phyloP scores from a whole-genome alignment of 768 basidiomycete species.

The Agaricus blazei region DNA sequence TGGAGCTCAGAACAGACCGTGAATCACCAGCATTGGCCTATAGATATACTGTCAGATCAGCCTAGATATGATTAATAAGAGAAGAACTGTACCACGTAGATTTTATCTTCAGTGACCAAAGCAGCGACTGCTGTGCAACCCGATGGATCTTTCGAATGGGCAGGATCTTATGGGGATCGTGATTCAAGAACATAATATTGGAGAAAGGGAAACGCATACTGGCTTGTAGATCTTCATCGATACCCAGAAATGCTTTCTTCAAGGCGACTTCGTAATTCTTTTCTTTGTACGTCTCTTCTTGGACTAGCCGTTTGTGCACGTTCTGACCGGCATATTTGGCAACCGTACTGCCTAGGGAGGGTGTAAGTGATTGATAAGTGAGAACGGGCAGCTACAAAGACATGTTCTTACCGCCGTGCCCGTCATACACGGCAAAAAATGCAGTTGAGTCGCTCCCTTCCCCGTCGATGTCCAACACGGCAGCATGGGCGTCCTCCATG shows the following conservation, averaged over 20 bases:
- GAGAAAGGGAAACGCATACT: slow-evolving; percentile 18
- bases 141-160: slow-evolving; percentile 86
- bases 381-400: background rate
- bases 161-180: slow-evolving; percentile 55
- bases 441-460: slow-evolving; percentile 46
- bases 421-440: slow-evolving; percentile 97
- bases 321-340: slow-evolving; percentile 83
- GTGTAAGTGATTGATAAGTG: slow-evolving; percentile 10
- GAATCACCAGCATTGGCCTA: slow-evolving; percentile 99
- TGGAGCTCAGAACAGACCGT: slow-evolving; percentile 78
- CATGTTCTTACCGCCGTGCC: slow-evolving; percentile 79
- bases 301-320: slow-evolving; percentile 70
- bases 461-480: slow-evolving; percentile 64
- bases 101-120: slow-evolving; percentile 75
- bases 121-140: slow-evolving; percentile 95
- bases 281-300: slow-evolving; percentile 68
- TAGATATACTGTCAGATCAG: slow-evolving; percentile 12
- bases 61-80: slow-evolving; percentile 4
- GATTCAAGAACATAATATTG: slow-evolving; percentile 13
- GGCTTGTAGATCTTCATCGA: slow-evolving; percentile 93
- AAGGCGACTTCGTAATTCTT: slow-evolving; percentile 71
- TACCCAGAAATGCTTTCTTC: slow-evolving; percentile 87
- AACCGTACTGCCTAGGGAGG: slow-evolving; percentile 64
- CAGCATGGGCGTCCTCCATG: slow-evolving; percentile 96
- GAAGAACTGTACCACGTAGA: slow-evolving; percentile 63